phyloP scores from a whole-genome alignment of 345 rosid species.

The Euphorbia tirucalli region DNA sequence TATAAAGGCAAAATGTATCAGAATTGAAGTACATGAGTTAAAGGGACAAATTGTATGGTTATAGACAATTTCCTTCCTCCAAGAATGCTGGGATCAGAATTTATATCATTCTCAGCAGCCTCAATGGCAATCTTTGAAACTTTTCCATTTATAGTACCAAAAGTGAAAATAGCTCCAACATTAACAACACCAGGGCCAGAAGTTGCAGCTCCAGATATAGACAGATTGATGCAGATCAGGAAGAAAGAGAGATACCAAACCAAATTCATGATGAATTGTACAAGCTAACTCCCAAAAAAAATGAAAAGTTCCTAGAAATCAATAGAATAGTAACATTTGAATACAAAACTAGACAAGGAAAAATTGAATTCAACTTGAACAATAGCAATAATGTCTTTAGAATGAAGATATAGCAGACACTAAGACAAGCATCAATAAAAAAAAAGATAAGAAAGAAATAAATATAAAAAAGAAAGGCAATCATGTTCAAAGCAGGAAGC shows the following conservation, averaged over 20 bases:
- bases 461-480: neutral
- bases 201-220: constrained; percentile 35
- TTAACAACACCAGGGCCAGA: constrained; percentile 39
- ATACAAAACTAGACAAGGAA: neutral
- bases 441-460: neutral
- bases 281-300: constrained; percentile 31
- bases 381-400: neutral
- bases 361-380: neutral
- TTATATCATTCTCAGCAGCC: constrained; percentile 74
- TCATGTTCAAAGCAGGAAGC: neutral
- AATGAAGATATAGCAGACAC: neutral
- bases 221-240: constrained; percentile 31
- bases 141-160: constrained; percentile 42
- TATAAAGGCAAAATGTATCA: neutral
- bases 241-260: constrained; percentile 37
- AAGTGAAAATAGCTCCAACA: constrained; percentile 68
- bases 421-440: neutral
- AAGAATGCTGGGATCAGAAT: constrained; percentile 63
- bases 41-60: constrained; percentile 1
- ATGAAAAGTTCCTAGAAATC: constrained; percentile 2
- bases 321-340: neutral
- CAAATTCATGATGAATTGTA: constrained; percentile 40
- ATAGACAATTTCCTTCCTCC: constrained; percentile 56
- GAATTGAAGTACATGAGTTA: neutral
- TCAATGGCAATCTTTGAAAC: constrained; percentile 61